phyloP scores from a whole-genome alignment of 345 rosid species.

The Arabidopsis thaliana region DNA sequence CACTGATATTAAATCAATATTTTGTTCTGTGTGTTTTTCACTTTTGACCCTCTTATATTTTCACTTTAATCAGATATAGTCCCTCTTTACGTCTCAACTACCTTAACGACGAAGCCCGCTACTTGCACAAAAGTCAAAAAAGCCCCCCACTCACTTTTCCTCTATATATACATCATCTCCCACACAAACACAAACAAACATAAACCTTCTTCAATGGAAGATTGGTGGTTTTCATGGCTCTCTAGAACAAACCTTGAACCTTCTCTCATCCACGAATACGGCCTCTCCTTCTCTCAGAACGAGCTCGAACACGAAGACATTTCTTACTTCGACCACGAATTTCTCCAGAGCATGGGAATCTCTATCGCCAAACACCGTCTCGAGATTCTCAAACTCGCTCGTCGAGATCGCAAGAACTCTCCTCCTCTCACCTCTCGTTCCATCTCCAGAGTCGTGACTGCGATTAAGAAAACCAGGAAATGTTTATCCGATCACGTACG shows the following conservation, averaged over 20 bases:
- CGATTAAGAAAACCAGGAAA: slow-evolving; percentile 65
- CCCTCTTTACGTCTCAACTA: slow-evolving; percentile 42
- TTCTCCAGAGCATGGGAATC: slow-evolving; percentile 95
- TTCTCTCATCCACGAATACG: slow-evolving; percentile 75
- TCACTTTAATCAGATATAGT: slow-evolving; percentile 15
- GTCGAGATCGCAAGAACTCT: slow-evolving; percentile 48
- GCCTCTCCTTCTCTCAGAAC: slow-evolving; percentile 69
- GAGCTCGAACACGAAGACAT: slow-evolving; percentile 89
- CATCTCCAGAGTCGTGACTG: slow-evolving; percentile 59
- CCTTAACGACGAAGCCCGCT: slow-evolving; percentile 48
- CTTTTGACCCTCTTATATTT: slow-evolving; percentile 22
- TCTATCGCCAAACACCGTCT: slow-evolving; percentile 94
- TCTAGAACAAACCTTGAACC: slow-evolving; percentile 79
- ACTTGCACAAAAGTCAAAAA: background rate
- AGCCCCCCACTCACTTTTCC: slow-evolving; percentile 17
- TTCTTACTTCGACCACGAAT: slow-evolving; percentile 86
- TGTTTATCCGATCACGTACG: slow-evolving; percentile 56
- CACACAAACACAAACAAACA: background rate
- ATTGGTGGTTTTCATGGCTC: slow-evolving; percentile 81
- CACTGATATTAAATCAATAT: too few relatives aligned
- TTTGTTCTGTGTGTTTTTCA: background rate
- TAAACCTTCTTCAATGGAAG: slow-evolving; percentile 55
- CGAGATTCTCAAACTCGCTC: slow-evolving; percentile 89
- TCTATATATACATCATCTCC: slow-evolving; percentile 19
- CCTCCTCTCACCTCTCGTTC: slow-evolving; percentile 41